phyloP scores from a whole-genome alignment of 2,329 filamentous ascomycete species.

The Davidsoniella australis region DNA sequence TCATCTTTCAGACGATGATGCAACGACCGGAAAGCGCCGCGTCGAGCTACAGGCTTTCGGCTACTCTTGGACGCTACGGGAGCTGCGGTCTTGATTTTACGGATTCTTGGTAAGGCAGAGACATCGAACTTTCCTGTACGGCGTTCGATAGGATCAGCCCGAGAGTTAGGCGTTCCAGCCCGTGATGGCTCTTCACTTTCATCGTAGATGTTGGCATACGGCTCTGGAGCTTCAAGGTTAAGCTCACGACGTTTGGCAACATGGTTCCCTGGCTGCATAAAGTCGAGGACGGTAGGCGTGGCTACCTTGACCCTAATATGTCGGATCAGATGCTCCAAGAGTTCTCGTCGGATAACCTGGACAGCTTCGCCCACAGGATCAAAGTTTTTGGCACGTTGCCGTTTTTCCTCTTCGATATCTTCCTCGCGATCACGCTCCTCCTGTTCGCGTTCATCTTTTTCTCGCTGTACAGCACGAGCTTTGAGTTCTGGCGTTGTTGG shows the following conservation, averaged over 20 bases:
- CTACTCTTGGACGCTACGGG: not conserved
- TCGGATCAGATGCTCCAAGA: slow-evolving; percentile 72
- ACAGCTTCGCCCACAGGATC: slow-evolving; percentile 80
- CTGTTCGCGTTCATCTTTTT: slow-evolving; percentile 49
- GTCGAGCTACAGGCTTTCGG: slow-evolving; percentile 39
- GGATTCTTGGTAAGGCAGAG: slow-evolving; percentile 54
- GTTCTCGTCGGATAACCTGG: slow-evolving; percentile 59
- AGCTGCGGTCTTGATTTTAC: slow-evolving; percentile 40
- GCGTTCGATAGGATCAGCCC: slow-evolving; percentile 43
- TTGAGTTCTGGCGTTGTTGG: slow-evolving; percentile 10
- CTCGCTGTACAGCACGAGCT: slow-evolving; percentile 26
- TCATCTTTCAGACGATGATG: slow-evolving; percentile 38
- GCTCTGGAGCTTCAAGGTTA: slow-evolving; percentile 45
- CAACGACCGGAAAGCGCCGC: slow-evolving; percentile 56
- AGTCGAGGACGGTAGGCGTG: slow-evolving; percentile 61
- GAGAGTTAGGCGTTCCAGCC: slow-evolving; percentile 47
- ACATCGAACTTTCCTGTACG: slow-evolving; percentile 37
- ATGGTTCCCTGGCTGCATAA: slow-evolving; percentile 69
- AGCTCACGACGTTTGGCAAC: slow-evolving; percentile 61
- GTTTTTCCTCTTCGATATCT: slow-evolving; percentile 81
- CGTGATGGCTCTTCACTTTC: slow-evolving; percentile 39
- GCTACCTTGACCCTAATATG: slow-evolving; percentile 82
- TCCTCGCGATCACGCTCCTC: slow-evolving; percentile 55
- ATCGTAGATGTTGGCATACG: slow-evolving; percentile 16
- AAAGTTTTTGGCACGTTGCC: slow-evolving; percentile 67